Evolutionary conservation across 331 rosid genomes (phyloP).

Genomic region (Quercus tomentella): DNA sequence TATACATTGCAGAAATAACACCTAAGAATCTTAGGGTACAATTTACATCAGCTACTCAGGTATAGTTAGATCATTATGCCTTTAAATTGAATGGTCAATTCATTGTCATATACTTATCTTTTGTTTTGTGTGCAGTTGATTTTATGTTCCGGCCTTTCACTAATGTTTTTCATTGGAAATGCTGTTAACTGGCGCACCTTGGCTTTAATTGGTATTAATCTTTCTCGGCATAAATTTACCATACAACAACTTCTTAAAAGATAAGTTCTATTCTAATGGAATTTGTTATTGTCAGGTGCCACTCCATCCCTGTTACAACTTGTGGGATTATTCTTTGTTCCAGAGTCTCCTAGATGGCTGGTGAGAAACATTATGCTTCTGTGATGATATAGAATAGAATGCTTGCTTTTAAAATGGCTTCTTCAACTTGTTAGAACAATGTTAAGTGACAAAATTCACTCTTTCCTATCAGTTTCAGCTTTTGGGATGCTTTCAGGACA

Average conservation of each 20-base stretch:
- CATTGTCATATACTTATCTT: neutral
- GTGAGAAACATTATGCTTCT: conserved; percentile 22
- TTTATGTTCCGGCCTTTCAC: conserved; percentile 64
- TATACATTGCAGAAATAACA: too few species aligned
- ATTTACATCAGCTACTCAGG: too few species aligned
- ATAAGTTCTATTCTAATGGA: neutral
- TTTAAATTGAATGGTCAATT: too few species aligned
- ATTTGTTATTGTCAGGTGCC: conserved; percentile 30
- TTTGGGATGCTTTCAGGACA: neutral
- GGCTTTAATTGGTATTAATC: conserved; percentile 49
- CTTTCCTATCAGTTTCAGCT: too few species aligned
- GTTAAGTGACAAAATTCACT: too few species aligned
- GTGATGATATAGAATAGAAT: neutral
- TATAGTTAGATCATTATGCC: too few species aligned
- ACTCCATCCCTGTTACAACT: conserved; percentile 54
- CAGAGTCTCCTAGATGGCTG: conserved; percentile 84
- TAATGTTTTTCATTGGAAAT: conserved; percentile 72
- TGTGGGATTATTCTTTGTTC: conserved; percentile 59
- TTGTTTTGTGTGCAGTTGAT: conserved; percentile 53
- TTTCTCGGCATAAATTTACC: conserved; percentile 2
- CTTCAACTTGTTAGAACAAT: neutral
- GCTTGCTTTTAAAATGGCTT: neutral
- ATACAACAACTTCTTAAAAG: too few species aligned
- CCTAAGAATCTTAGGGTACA: too few species aligned
- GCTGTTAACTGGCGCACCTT: conserved; percentile 57